These are phyloP conservation scores for Fraxinus cuspidata DNA, from an alignment of 257 asterid genomes.

Conservation along the genomic window DNA sequence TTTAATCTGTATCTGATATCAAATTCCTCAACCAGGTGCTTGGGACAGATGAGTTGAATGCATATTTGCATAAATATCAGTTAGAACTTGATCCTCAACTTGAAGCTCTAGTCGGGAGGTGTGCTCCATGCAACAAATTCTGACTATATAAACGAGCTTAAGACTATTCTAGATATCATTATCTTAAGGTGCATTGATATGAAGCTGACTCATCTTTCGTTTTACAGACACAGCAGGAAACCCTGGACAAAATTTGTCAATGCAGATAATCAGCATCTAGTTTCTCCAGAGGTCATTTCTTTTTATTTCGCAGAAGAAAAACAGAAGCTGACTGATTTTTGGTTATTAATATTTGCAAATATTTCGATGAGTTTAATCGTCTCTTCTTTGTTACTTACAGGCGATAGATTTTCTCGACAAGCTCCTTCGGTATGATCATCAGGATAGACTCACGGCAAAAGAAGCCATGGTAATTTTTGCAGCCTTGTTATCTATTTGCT, in stretches of 20 bases:
- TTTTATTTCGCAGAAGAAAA: not conserved
- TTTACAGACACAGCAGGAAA: constrained; percentile 84
- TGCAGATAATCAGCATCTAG: constrained; percentile 87
- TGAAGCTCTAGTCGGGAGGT: constrained; percentile 95
- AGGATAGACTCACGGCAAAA: constrained; percentile 87
- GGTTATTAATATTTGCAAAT: not conserved
- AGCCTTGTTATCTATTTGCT: not conserved
- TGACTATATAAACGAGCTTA: constrained; percentile 1
- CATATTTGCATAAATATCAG: constrained; percentile 79
- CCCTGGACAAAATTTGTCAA: constrained; percentile 91
- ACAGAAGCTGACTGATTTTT: not conserved
- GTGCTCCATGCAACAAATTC: constrained; percentile 19
- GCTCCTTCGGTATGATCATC: constrained; percentile 93
- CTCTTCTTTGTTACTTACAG: constrained; percentile 35
- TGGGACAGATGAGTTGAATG: constrained; percentile 94
- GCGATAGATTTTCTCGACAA: constrained; percentile 94
- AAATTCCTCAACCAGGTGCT: constrained; percentile 60
- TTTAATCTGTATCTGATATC: constrained; percentile 22
- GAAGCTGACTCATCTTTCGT: constrained; percentile 13
- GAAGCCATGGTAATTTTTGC: constrained; percentile 76
- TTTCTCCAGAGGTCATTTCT: constrained; percentile 80
- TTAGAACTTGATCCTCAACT: constrained; percentile 92
- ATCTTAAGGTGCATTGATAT: not conserved
- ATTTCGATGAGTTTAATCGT: constrained; percentile 8
- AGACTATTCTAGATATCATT: not conserved